Conservation (phyloP, 2,329 filamentous ascomycete genomes). For the Pestalotiopsis sp. region DNA sequence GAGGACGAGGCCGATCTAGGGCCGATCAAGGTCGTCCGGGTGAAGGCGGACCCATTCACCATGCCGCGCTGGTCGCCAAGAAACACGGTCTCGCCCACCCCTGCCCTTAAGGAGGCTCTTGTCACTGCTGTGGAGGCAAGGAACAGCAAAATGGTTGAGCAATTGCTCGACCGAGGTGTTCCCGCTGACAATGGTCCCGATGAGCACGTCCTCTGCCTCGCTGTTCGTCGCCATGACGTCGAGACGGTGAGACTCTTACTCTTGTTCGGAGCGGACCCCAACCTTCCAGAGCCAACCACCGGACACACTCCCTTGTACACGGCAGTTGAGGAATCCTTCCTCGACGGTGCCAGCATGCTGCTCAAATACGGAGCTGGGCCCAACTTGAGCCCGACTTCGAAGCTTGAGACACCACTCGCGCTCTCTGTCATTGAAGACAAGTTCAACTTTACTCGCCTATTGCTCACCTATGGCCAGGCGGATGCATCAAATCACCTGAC, state of each 20-base stretch:
- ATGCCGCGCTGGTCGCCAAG: constrained; percentile 58
- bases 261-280: constrained; percentile 61
- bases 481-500: constrained; percentile 54
- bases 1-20: constrained; percentile 32
- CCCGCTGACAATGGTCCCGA: constrained; percentile 51
- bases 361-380: constrained; percentile 67
- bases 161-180: constrained; percentile 61
- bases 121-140: constrained; percentile 57
- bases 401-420: constrained; percentile 58
- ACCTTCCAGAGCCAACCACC: constrained; percentile 46
- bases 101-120: constrained; percentile 50
- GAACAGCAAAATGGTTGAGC: constrained; percentile 60
- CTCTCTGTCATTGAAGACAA: constrained; percentile 54
- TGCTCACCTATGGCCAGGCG: constrained; percentile 61
- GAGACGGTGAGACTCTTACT: constrained; percentile 60
- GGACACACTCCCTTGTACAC: constrained; percentile 55
- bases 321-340: constrained; percentile 54
- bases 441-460: constrained; percentile 59
- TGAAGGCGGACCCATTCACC: constrained; percentile 51
- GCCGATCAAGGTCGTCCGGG: constrained; percentile 46
- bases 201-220: constrained; percentile 54
- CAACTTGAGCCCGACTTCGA: constrained; percentile 52
- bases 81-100: constrained; percentile 45
- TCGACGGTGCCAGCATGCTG: constrained; percentile 60
- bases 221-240: constrained; percentile 51